Evolutionary conservation across 1,284 basidiomycete species (phyloP).

Genomic region (Trametes sp.): DNA sequence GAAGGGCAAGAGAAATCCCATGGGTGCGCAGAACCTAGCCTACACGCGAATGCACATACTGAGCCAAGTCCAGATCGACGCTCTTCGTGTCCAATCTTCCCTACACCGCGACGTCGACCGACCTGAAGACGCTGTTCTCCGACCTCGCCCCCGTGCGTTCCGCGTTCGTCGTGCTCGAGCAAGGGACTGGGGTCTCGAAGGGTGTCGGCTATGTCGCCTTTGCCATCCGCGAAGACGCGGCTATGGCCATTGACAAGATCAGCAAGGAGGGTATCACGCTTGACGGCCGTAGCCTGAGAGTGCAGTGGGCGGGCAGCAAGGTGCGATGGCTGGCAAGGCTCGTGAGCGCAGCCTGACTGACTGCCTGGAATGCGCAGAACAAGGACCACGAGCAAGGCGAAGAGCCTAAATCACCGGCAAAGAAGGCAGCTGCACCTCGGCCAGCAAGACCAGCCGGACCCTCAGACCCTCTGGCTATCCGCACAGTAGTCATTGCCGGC

Average conservation of each 20-base stretch:
- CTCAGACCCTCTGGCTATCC: conserved; percentile 79
- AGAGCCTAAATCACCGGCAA: conserved; percentile 46
- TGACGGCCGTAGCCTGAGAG: conserved; percentile 73
- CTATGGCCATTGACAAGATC: conserved; percentile 72
- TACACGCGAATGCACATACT: neutral
- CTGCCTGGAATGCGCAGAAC: conserved; percentile 21
- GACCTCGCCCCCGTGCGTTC: conserved; percentile 94
- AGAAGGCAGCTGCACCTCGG: conserved; percentile 40
- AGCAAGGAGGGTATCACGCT: conserved; percentile 61
- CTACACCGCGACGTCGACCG: conserved; percentile 89
- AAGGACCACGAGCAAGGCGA: conserved; percentile 45
- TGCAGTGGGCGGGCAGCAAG: conserved; percentile 84
- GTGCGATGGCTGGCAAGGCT: conserved; percentile 47
- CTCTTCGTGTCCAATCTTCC: conserved; percentile 88
- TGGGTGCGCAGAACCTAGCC: conserved; percentile 43
- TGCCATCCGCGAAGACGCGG: conserved; percentile 89
- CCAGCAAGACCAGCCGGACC: conserved; percentile 46
- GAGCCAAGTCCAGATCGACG: conserved; percentile 57
- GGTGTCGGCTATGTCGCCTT: conserved; percentile 99
- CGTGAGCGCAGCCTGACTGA: too few relatives aligned
- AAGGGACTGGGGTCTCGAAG: conserved; percentile 84
- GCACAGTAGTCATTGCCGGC: conserved; percentile 83
- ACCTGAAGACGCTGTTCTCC: conserved; percentile 93
- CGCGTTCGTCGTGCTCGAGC: conserved; percentile 92
- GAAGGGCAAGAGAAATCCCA: conserved; percentile 38